Percentiles rank a stretch among this genome's conserved stretches.
Conservation (phyloP, 2,329 filamentous ascomycete genomes). For the Calonectria hongkongensis region DNA sequence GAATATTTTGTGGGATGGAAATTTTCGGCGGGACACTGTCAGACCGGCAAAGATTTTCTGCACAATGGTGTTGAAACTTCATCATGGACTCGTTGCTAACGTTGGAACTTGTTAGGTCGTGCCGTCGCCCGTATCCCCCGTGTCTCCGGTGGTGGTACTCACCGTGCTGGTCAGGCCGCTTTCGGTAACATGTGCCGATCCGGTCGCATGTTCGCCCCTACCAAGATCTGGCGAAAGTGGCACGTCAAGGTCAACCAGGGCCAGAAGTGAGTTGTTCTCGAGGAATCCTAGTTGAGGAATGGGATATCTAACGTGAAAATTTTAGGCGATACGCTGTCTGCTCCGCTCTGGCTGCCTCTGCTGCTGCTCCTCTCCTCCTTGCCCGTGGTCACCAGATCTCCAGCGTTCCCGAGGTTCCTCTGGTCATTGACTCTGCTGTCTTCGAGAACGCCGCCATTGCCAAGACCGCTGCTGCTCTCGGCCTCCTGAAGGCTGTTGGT, state of each 20-base stretch:
- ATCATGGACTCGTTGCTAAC: constrained; percentile 50
- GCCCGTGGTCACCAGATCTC: constrained; percentile 98
- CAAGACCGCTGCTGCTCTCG: constrained; percentile 92
- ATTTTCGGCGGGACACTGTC: neutral
- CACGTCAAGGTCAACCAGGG: constrained; percentile 99
- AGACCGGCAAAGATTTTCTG: neutral
- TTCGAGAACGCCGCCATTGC: constrained; percentile 86
- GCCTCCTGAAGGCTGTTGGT: constrained; percentile 92
- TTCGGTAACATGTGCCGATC: constrained; percentile 99
- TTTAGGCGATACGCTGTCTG: constrained; percentile 95
- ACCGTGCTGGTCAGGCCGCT: constrained; percentile 99
- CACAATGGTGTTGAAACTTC: constrained; percentile 16
- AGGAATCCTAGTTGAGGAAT: neutral
- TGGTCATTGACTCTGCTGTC: constrained; percentile 93
- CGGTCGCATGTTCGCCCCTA: constrained; percentile 99
- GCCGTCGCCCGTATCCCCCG: constrained; percentile 99
- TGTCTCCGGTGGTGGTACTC: constrained; percentile 99
- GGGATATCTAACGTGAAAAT: constrained; percentile 51
- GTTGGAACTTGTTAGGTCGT: constrained; percentile 78
- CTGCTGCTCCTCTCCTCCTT: constrained; percentile 93
- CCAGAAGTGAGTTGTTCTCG: constrained; percentile 83
- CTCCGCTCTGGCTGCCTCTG: constrained; percentile 97
- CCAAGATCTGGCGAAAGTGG: constrained; percentile 99
- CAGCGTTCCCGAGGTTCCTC: constrained; percentile 94
- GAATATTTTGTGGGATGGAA: constrained; percentile 45